These are phyloP conservation scores for Brassica napus DNA, from an alignment of 345 rosid species.

Conservation along the genomic window DNA sequence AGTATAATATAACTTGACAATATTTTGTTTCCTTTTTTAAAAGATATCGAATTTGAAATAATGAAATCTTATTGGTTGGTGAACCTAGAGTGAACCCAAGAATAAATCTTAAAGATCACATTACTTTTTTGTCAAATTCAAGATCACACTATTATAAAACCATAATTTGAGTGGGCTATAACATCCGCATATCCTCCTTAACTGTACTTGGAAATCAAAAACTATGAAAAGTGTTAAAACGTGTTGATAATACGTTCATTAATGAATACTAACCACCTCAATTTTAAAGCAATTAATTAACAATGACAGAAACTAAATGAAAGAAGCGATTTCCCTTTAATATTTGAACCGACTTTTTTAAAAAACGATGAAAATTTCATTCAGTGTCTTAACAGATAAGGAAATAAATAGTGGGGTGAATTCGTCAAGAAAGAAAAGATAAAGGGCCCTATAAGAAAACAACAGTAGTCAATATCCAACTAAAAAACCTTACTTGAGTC, in stretches of 20 bases:
- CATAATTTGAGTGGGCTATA: slow-evolving; percentile 12
- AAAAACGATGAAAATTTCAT: background rate
- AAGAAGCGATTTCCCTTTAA: slow-evolving; percentile 5
- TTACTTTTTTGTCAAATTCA: background rate
- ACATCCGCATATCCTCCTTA: background rate
- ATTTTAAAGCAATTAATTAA: slow-evolving; percentile 22
- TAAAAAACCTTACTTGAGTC: no score
- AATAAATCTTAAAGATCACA: background rate
- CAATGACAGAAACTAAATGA: slow-evolving; percentile 4
- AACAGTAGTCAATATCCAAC: background rate
- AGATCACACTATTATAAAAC: background rate
- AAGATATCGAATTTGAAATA: no score
- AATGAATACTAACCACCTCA: slow-evolving; percentile 36
- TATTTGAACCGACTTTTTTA: slow-evolving; percentile 5
- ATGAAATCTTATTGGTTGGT: no score
- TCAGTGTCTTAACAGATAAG: background rate
- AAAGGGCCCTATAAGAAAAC: background rate
- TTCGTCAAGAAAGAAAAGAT: background rate
- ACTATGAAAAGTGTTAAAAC: background rate
- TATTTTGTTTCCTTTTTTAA: no score
- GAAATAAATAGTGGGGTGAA: slow-evolving; percentile 24
- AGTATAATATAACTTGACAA: no score
- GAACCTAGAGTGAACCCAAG: no score
- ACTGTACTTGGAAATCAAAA: background rate
- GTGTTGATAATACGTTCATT: slow-evolving; percentile 24